Conservation (phyloP, 2,329 filamentous ascomycete species). For the Anthostomella pinea region DNA sequence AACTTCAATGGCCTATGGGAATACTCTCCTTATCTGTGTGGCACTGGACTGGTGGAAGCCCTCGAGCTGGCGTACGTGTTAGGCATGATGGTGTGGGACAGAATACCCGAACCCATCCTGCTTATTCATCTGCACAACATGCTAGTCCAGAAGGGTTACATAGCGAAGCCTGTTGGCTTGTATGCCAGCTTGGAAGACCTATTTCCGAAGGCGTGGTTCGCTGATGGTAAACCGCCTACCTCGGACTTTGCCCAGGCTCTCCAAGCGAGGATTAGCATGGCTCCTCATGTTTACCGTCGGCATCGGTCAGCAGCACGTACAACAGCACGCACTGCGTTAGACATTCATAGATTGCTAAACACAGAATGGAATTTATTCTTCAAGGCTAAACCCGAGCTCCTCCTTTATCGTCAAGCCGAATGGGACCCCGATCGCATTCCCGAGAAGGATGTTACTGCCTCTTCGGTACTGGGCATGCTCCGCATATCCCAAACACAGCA, state of each 20-base stretch:
- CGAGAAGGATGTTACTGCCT: constrained; percentile 27
- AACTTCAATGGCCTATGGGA: constrained; percentile 45
- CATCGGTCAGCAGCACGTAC: not conserved
- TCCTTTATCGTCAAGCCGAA: constrained; percentile 28
- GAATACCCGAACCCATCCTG: constrained; percentile 36
- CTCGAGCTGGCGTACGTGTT: constrained; percentile 38
- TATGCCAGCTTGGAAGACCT: constrained; percentile 29
- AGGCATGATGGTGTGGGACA: constrained; percentile 38
- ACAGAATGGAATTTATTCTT: constrained; percentile 29
- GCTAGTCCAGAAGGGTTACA: constrained; percentile 40
- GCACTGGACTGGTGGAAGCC: constrained; percentile 42
- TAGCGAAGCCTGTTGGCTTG: constrained; percentile 33
- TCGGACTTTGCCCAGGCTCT: constrained; percentile 29
- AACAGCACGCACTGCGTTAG: constrained; percentile 1
- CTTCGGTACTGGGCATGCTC: constrained; percentile 24
- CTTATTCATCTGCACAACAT: constrained; percentile 48
- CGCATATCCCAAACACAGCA: constrained; percentile 29
- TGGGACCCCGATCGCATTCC: constrained; percentile 38
- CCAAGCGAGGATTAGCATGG: constrained; percentile 1
- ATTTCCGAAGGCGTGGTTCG: constrained; percentile 28
- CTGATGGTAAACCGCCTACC: constrained; percentile 27
- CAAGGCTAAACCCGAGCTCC: constrained; percentile 32
- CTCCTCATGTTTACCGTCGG: not conserved
- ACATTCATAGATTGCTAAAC: constrained; percentile 19
- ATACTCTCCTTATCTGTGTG: constrained; percentile 48